Evolutionary conservation across 192 early-diverging fungal genomes (phyloP).

Genomic region (Funneliformis mosseae): DNA sequence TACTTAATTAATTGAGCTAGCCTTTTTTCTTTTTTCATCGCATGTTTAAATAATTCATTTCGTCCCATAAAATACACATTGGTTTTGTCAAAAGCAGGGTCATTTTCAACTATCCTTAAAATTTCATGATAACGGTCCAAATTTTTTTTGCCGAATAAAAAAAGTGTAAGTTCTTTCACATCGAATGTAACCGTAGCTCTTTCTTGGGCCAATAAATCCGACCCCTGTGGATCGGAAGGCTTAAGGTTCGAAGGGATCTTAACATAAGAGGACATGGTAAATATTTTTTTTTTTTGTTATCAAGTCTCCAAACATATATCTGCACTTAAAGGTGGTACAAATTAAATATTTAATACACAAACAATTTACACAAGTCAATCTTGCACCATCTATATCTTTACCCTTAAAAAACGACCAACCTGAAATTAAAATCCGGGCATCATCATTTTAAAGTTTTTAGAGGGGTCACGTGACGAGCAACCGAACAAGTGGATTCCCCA

Average conservation of each 20-base stretch:
- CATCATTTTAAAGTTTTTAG: too few relatives aligned
- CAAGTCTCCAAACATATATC: neutral
- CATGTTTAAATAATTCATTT: slow-evolving; percentile 61
- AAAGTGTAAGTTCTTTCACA: slow-evolving; percentile 63
- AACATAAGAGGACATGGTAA: neutral
- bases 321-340: too few relatives aligned
- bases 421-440: too few relatives aligned
- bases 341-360: too few relatives aligned
- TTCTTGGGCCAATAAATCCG: slow-evolving; percentile 61
- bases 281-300: neutral
- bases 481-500: too few relatives aligned
- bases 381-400: too few relatives aligned
- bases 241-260: slow-evolving; percentile 36
- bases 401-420: too few relatives aligned
- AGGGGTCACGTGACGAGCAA: too few relatives aligned
- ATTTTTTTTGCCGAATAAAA: slow-evolving; percentile 68
- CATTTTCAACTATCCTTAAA: slow-evolving; percentile 63
- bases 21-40: slow-evolving; percentile 62
- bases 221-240: slow-evolving; percentile 52
- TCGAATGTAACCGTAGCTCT: slow-evolving; percentile 68
- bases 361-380: too few relatives aligned
- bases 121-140: slow-evolving; percentile 60
- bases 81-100: slow-evolving; percentile 73
- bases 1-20: slow-evolving; percentile 65
- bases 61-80: slow-evolving; percentile 73